Percentiles rank a stretch among this genome's conserved stretches.
phyloP scores from a whole-genome alignment of 441 rosid genomes.

The Populus hybrid region DNA sequence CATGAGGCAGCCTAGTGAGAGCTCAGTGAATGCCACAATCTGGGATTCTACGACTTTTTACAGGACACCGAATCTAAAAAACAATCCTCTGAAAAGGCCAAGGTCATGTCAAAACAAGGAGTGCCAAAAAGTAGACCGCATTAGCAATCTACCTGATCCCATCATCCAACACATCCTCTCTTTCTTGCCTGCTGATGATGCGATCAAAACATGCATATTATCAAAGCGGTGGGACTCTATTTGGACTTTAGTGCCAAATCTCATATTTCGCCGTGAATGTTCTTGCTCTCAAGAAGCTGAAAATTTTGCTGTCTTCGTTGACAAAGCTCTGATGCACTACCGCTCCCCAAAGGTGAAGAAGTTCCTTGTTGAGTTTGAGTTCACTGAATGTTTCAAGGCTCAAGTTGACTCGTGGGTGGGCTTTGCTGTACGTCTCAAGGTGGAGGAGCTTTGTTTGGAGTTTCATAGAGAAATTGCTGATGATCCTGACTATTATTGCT shows the following conservation, averaged over 20 bases:
- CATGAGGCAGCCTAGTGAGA: neutral
- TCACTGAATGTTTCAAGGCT: neutral
- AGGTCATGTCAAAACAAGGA: neutral
- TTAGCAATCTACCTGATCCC: conserved; percentile 20
- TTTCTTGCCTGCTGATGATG: conserved; percentile 10
- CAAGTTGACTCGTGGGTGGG: conserved; percentile 2
- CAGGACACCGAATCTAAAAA: neutral
- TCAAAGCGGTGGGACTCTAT: conserved; percentile 16
- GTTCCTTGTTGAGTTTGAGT: neutral
- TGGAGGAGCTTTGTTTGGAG: conserved; percentile 4
- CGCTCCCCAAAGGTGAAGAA: neutral
- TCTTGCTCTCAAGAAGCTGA: neutral
- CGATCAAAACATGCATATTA: conserved; percentile 11
- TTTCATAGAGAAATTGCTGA: neutral
- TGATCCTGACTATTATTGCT: neutral
- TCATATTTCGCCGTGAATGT: conserved; percentile 1
- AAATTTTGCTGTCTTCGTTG: neutral
- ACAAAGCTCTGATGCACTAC: neutral
- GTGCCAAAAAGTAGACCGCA: conserved; percentile 2
- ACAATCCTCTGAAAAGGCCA: neutral
- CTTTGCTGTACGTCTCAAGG: neutral
- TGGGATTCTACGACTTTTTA: neutral
- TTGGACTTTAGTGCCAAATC: conserved; percentile 17
- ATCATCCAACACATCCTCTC: conserved; percentile 18
- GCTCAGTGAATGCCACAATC: conserved; percentile 1